A percentile compares a stretch with the other conserved stretches of the same genome.
Conservation (phyloP, 2,329 filamentous ascomycete species). For the Trichoderma sp. region DNA sequence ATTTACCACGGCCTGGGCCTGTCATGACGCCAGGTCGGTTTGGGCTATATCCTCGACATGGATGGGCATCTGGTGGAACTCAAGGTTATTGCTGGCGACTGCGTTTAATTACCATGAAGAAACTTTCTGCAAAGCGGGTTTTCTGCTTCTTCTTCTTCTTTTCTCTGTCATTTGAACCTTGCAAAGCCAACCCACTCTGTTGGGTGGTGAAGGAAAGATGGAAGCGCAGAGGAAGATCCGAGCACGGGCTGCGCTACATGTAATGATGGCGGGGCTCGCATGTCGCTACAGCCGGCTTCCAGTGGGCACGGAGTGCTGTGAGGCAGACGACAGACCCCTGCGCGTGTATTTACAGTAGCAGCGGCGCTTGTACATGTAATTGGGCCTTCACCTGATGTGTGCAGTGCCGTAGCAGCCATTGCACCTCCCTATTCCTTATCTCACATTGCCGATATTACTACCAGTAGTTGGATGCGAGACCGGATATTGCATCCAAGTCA, state of each 20-base stretch:
- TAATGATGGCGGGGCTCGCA: neutral
- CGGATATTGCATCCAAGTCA: neutral
- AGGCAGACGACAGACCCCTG: neutral
- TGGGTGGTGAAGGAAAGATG: neutral
- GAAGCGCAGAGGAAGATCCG: neutral
- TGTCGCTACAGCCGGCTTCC: slow-evolving; percentile 11
- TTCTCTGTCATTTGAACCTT: neutral
- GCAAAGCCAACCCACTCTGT: neutral
- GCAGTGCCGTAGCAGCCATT: neutral
- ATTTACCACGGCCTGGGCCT: slow-evolving; percentile 16
- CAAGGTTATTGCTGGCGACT: slow-evolving; percentile 1
- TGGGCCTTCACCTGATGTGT: neutral
- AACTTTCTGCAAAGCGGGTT: neutral
- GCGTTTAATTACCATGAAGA: slow-evolving; percentile 1
- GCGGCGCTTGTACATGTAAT: neutral
- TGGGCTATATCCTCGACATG: slow-evolving; percentile 16
- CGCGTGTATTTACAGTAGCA: neutral
- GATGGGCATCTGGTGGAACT: slow-evolving; percentile 18
- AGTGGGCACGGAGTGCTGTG: slow-evolving; percentile 1
- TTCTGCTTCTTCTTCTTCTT: neutral
- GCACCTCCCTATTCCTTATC: neutral
- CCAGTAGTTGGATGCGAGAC: neutral
- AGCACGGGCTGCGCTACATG: neutral
- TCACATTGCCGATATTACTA: neutral
- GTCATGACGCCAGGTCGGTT: slow-evolving; percentile 10